Evolutionary conservation across 2,329 filamentous ascomycete genomes (phyloP).

Genomic region (Fusarium nisikadoi): DNA sequence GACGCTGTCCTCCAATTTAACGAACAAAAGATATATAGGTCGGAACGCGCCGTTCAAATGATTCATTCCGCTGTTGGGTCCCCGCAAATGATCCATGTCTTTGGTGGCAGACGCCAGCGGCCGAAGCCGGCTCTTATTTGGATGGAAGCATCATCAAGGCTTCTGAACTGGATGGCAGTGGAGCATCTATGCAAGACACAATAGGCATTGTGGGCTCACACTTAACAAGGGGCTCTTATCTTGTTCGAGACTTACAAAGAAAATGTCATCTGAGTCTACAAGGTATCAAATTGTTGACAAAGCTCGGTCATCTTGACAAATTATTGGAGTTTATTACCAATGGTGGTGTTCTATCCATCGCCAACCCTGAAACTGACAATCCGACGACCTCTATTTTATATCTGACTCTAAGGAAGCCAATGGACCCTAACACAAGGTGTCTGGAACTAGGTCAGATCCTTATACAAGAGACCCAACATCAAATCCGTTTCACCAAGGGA

Average conservation of each 20-base stretch:
- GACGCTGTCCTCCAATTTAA: not conserved
- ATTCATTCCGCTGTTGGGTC: conserved; percentile 2
- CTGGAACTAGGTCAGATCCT: not conserved
- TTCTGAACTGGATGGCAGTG: not conserved
- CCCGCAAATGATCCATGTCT: conserved; percentile 31
- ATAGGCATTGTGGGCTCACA: not conserved
- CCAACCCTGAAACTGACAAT: not conserved
- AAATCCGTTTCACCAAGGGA: not conserved
- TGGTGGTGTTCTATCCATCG: not conserved
- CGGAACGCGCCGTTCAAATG: not conserved
- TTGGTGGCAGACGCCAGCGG: not conserved
- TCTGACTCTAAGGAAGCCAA: not conserved
- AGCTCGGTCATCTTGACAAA: not conserved
- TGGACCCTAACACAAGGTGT: not conserved
- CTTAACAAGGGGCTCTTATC: not conserved
- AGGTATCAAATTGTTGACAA: not conserved
- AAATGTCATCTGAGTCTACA: not conserved
- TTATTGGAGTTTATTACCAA: not conserved
- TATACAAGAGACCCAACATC: not conserved
- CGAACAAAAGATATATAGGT: conserved; percentile 2
- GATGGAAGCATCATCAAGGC: not conserved
- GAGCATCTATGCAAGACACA: not conserved
- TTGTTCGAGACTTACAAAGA: not conserved
- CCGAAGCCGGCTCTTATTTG: conserved; percentile 4
- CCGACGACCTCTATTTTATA: not conserved